These are phyloP conservation scores for Tolypocladium guangdongense DNA, from an alignment of 2,329 filamentous ascomycete genomes.

Conservation along the genomic window DNA sequence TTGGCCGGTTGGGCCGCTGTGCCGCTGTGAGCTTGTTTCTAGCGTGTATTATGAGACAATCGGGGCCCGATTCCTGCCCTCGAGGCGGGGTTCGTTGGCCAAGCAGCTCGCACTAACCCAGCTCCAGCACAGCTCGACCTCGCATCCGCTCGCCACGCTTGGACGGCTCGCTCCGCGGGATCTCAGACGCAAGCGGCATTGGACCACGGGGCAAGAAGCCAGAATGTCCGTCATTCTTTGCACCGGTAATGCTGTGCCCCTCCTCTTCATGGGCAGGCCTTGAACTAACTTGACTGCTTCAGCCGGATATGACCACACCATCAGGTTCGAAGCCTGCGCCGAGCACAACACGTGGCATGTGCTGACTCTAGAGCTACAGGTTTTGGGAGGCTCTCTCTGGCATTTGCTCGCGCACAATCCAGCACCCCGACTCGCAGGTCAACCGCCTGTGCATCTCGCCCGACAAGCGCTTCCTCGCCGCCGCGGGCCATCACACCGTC, in stretches of 20 bases:
- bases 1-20: too few species aligned
- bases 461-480: slow-evolving; percentile 91
- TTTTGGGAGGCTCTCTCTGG: slow-evolving; percentile 98
- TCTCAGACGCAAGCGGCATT: background rate
- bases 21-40: background rate
- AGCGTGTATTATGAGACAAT: background rate
- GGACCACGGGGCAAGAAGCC: slow-evolving; percentile 2
- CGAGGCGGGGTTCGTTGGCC: background rate
- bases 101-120: background rate
- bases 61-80: background rate
- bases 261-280: background rate
- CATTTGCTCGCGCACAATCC: slow-evolving; percentile 95
- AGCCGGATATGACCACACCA: slow-evolving; percentile 55
- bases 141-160: background rate
- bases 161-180: background rate
- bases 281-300: slow-evolving; percentile 10
- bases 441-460: slow-evolving; percentile 97
- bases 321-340: slow-evolving; percentile 32
- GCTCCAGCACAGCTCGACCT: background rate
- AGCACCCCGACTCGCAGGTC: slow-evolving; percentile 95
- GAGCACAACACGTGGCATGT: background rate
- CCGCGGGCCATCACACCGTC: slow-evolving; percentile 68
- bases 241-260: slow-evolving; percentile 35
- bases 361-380: slow-evolving; percentile 31
- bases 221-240: slow-evolving; percentile 52